These are phyloP conservation scores for Talaromyces verruculosus DNA, from an alignment of 2,329 filamentous ascomycete genomes.

Conservation along the genomic window DNA sequence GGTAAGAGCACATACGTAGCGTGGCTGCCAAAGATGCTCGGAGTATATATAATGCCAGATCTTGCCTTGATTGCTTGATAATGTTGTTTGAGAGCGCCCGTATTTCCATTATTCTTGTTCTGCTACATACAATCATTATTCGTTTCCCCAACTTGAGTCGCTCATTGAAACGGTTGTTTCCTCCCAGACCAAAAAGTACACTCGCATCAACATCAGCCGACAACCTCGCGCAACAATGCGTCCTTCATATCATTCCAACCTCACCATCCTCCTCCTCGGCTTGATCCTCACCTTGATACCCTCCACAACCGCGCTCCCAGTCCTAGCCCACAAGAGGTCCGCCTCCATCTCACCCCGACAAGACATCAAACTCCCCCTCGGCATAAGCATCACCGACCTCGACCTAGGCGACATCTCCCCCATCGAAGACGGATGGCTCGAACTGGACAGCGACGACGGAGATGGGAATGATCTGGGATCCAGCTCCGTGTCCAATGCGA, in stretches of 20 bases:
- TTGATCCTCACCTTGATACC: too few species aligned
- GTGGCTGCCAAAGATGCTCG: neutral
- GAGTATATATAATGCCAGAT: neutral
- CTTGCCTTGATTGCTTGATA: neutral
- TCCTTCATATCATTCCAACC: neutral
- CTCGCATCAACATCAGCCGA: neutral
- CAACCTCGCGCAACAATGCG: neutral
- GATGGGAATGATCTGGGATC: neutral
- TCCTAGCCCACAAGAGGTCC: neutral
- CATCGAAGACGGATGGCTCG: slow-evolving; percentile 1
- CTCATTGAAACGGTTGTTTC: neutral
- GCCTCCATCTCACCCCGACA: neutral
- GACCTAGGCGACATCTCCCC: slow-evolving; percentile 16
- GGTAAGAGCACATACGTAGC: neutral
- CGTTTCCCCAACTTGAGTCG: neutral
- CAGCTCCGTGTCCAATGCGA: neutral
- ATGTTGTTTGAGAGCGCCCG: neutral
- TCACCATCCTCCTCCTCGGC: neutral
- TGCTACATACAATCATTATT: neutral
- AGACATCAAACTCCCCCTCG: slow-evolving; percentile 7
- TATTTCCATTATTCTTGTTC: neutral
- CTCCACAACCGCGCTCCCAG: neutral
- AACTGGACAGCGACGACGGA: neutral
- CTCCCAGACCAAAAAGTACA: neutral
- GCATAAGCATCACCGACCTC: slow-evolving; percentile 1